phyloP scores from a whole-genome alignment of 148 eudicot genomes.

The Chenopodium formosanum region DNA sequence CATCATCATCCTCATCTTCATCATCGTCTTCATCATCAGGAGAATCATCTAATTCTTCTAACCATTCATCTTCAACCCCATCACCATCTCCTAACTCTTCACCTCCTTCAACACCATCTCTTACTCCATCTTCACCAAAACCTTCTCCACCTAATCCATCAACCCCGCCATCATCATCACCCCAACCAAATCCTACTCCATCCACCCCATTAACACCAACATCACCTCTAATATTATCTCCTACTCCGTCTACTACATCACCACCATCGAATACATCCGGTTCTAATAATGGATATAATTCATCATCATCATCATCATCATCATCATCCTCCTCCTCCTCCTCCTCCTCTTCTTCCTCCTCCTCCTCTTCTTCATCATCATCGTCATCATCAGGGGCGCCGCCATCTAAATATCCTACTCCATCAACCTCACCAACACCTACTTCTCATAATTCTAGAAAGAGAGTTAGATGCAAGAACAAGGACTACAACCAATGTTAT shows the following conservation, averaged over 20 bases:
- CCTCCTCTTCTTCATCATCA: neutral
- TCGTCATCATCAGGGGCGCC: neutral
- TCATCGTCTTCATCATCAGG: neutral
- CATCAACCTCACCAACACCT: constrained; percentile 4
- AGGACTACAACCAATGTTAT: constrained; percentile 32
- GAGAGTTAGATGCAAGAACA: constrained; percentile 37
- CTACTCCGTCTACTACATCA: neutral
- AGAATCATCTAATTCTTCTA: too few species aligned
- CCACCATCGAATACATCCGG: neutral
- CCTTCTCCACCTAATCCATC: too few species aligned
- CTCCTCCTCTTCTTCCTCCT: neutral
- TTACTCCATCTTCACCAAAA: too few species aligned
- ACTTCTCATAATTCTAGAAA: constrained; percentile 30
- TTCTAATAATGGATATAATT: too few species aligned
- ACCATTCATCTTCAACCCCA: too few species aligned
- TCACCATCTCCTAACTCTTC: too few species aligned
- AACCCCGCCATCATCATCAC: too few species aligned
- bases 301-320: neutral
- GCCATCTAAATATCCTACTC: too few species aligned
- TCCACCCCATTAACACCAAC: too few species aligned
- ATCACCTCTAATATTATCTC: neutral
- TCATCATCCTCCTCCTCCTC: neutral
- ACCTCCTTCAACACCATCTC: neutral
- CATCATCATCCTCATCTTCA: neutral
- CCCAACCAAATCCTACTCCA: too few species aligned